Conservation (phyloP, 305 asterid genomes). For the Solanum aculeatissimum region DNA sequence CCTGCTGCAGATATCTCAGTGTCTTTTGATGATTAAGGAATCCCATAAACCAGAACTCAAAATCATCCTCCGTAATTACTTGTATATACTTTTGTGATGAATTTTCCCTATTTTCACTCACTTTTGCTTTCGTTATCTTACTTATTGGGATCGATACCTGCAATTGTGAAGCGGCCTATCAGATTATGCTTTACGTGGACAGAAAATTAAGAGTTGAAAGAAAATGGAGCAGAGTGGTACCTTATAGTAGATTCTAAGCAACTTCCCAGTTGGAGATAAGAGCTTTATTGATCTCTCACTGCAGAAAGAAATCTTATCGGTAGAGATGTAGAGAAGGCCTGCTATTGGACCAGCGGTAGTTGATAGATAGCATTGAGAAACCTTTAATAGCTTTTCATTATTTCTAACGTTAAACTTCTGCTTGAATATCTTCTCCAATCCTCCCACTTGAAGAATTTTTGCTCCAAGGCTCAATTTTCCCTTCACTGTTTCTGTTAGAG, state of each 20-base stretch:
- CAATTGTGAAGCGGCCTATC: background rate
- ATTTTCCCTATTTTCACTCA: background rate
- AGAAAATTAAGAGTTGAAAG: background rate
- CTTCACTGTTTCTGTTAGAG: background rate
- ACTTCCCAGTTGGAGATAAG: constrained; percentile 31
- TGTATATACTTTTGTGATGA: background rate
- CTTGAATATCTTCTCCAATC: constrained; percentile 35
- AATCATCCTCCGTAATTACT: constrained; percentile 1
- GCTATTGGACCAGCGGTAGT: constrained; percentile 2
- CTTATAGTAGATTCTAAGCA: constrained; percentile 41
- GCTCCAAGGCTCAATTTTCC: constrained; percentile 7
- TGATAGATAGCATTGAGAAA: constrained; percentile 4
- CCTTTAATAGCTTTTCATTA: constrained; percentile 1
- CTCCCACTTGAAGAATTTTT: background rate
- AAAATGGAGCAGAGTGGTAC: background rate
- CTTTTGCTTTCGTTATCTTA: background rate
- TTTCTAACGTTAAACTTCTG: constrained; percentile 19
- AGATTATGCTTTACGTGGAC: background rate
- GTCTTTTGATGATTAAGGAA: background rate
- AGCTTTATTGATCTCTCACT: constrained; percentile 43
- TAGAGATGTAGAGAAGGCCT: constrained; percentile 3
- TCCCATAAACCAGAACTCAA: constrained; percentile 12
- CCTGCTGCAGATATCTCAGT: background rate
- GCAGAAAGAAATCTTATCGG: background rate
- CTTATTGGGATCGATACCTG: constrained; percentile 4